Evolutionary conservation across 1,284 basidiomycete species (phyloP).

Genomic region (Heterobasidion annosum): DNA sequence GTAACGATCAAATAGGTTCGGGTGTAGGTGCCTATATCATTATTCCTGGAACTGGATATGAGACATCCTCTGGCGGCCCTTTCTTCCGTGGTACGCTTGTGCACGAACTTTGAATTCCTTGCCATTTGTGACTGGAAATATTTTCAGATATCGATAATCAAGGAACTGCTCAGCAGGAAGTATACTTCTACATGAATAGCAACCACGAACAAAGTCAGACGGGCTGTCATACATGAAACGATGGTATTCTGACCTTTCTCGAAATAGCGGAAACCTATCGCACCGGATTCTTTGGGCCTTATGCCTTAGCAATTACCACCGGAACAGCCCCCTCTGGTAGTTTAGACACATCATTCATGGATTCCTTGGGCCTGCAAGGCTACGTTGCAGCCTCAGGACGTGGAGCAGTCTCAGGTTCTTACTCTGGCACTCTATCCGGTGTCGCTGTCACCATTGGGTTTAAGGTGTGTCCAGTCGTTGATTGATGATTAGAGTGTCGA

Average conservation of each 20-base stretch:
- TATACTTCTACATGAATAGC: neutral
- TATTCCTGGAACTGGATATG: neutral
- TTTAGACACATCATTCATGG: neutral
- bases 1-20: neutral
- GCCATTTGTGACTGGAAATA: neutral
- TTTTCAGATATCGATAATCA: neutral
- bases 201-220: neutral
- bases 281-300: neutral
- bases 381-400: neutral
- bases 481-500: neutral
- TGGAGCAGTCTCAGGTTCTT: neutral
- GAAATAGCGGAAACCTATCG: neutral
- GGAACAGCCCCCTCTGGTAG: neutral
- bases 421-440: neutral
- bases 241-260: neutral
- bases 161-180: neutral
- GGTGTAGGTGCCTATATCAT: neutral
- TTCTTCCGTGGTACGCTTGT: neutral
- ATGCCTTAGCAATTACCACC: neutral
- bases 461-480: neutral
- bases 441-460: neutral
- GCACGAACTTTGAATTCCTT: neutral
- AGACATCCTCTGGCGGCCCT: neutral
- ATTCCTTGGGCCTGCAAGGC: neutral
- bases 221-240: neutral